These are phyloP conservation scores for Sparassis latifolia DNA, from an alignment of 1,284 basidiomycete species.

Conservation along the genomic window DNA sequence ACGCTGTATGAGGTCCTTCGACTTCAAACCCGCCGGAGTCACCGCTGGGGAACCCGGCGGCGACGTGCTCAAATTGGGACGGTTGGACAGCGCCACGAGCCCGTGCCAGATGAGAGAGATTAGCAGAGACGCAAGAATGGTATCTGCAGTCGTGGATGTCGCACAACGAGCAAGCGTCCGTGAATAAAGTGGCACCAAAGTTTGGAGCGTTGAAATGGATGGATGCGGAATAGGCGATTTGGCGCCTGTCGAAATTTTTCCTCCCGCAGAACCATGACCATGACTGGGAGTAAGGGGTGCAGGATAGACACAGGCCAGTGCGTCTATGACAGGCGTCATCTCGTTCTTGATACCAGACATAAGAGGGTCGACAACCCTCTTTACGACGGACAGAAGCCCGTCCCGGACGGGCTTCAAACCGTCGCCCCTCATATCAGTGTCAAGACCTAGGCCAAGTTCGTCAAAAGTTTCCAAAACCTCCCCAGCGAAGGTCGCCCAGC, in stretches of 20 bases:
- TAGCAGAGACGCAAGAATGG: slow-evolving; percentile 56
- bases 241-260: slow-evolving; percentile 13
- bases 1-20: slow-evolving; percentile 35
- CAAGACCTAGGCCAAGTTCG: slow-evolving; percentile 51
- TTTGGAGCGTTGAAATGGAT: slow-evolving; percentile 51
- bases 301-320: slow-evolving; percentile 42
- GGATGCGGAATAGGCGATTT: slow-evolving; percentile 45
- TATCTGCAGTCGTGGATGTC: slow-evolving; percentile 44
- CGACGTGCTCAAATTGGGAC: slow-evolving; percentile 35
- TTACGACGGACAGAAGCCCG: slow-evolving; percentile 58
- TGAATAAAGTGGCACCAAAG: slow-evolving; percentile 53
- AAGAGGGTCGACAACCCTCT: slow-evolving; percentile 59
- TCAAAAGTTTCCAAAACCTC: slow-evolving; percentile 69
- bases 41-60: slow-evolving; percentile 39
- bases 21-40: slow-evolving; percentile 17
- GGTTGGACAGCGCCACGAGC: slow-evolving; percentile 61
- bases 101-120: slow-evolving; percentile 69
- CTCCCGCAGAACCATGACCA: no score
- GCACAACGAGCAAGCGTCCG: slow-evolving; percentile 54
- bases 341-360: slow-evolving; percentile 55
- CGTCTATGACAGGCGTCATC: slow-evolving; percentile 52
- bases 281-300: slow-evolving; percentile 4
- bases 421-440: slow-evolving; percentile 56
- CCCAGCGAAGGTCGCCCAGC: slow-evolving; percentile 58
- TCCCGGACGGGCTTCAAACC: slow-evolving; percentile 60